phyloP scores from a whole-genome alignment of 768 basidiomycete species.

The Trametes coccinea region DNA sequence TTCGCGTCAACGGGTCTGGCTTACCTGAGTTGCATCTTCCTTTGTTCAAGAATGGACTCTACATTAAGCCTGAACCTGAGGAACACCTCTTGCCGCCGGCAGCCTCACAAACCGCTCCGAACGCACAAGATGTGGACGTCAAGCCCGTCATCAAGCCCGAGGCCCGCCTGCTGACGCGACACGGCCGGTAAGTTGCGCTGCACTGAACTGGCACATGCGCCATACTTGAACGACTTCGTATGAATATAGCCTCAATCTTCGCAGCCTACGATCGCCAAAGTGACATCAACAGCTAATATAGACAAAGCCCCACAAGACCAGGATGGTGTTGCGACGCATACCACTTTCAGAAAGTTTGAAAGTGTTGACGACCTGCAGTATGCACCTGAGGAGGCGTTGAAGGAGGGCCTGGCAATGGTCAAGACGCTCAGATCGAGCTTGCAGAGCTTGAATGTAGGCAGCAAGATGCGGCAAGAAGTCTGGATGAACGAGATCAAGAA shows the following conservation, averaged over 20 bases:
- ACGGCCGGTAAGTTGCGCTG: constrained; percentile 7
- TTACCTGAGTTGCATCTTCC: constrained; percentile 10
- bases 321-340: constrained; percentile 8
- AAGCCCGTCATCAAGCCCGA: constrained; percentile 30
- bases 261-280: not conserved
- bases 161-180: constrained; percentile 34
- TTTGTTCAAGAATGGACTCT: constrained; percentile 10
- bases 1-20: constrained; percentile 2
- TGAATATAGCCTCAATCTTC: not conserved
- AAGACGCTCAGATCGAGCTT: constrained; percentile 46
- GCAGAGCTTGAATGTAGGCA: constrained; percentile 49
- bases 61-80: constrained; percentile 37
- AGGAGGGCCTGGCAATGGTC: constrained; percentile 55
- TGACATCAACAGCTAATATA: not conserved
- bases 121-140: not conserved
- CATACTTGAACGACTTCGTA: too few species aligned
- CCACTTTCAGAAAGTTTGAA: constrained; percentile 38
- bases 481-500: constrained; percentile 56
- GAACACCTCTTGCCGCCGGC: constrained; percentile 17
- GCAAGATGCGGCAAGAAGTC: constrained; percentile 56
- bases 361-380: constrained; percentile 47
- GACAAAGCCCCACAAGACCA: not conserved
- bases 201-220: too few species aligned
- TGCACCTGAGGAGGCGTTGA: constrained; percentile 49
- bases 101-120: not conserved